These are phyloP conservation scores for Aspergillus cavernicola DNA, from an alignment of 495 filamentous ascomycete genomes.

Conservation along the genomic window DNA sequence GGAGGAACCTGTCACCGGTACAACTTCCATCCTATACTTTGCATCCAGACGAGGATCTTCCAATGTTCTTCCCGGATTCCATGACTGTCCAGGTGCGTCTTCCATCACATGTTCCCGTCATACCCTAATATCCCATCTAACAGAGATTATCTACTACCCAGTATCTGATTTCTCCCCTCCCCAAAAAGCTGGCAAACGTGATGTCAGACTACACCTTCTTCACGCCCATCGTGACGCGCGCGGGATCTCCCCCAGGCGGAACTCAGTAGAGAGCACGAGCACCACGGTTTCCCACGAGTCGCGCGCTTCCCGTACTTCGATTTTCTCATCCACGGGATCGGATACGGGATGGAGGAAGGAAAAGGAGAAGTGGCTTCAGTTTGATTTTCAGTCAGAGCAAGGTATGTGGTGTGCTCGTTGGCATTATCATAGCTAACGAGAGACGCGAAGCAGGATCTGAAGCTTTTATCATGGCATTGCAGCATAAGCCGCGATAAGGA, in stretches of 20 bases:
- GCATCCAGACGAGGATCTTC: neutral
- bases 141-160: neutral
- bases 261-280: slow-evolving; percentile 10
- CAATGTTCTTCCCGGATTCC: neutral
- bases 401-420: neutral
- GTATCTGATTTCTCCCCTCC: slow-evolving; percentile 5
- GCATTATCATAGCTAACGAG: neutral
- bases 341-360: neutral
- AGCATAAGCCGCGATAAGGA: neutral
- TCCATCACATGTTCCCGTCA: neutral
- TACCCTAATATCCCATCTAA: neutral
- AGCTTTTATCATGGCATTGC: neutral
- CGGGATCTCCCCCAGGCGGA: neutral
- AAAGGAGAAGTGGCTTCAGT: slow-evolving; percentile 4
- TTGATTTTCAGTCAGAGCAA: neutral
- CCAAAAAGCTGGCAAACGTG: neutral
- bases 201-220: neutral
- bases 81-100: slow-evolving; percentile 1
- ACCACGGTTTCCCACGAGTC: slow-evolving; percentile 9
- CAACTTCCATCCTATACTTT: slow-evolving; percentile 8
- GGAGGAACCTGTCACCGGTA: neutral
- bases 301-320: neutral
- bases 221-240: neutral
- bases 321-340: neutral
- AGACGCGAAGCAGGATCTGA: neutral